Evolutionary conservation across 345 rosid genomes (phyloP).

Genomic region (Hibiscus tridactylites): DNA sequence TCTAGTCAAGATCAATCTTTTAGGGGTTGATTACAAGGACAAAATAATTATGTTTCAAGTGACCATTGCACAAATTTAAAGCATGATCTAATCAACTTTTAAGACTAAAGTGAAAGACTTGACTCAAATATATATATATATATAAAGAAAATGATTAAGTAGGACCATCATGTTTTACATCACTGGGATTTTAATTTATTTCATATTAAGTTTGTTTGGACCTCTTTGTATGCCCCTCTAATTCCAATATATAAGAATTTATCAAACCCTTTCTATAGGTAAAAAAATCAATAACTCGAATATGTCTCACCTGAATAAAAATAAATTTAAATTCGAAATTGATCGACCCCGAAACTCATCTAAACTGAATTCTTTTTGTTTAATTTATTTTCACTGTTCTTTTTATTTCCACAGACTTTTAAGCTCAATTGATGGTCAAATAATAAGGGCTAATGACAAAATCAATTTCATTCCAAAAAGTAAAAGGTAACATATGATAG

Average conservation of each 20-base stretch:
- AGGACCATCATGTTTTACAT: neutral
- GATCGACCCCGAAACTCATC: too few species aligned
- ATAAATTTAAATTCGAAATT: too few species aligned
- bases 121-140: neutral
- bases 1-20: neutral
- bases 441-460: neutral
- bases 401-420: too few species aligned
- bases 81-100: constrained; percentile 13
- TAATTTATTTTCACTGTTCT: too few species aligned
- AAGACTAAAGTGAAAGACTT: neutral
- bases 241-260: too few species aligned
- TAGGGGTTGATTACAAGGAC: neutral
- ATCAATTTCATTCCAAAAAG: neutral
- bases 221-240: too few species aligned
- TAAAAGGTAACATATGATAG: neutral
- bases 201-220: neutral
- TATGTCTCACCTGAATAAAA: too few species aligned
- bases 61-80: constrained; percentile 6
- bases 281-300: too few species aligned
- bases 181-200: neutral
- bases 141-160: neutral
- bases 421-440: too few species aligned
- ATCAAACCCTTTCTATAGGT: too few species aligned
- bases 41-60: constrained; percentile 8
- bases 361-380: too few species aligned